Base-by-base conservation (phyloP, 2,329 filamentous ascomycete species). In the Aspergillus sp. region DNA sequence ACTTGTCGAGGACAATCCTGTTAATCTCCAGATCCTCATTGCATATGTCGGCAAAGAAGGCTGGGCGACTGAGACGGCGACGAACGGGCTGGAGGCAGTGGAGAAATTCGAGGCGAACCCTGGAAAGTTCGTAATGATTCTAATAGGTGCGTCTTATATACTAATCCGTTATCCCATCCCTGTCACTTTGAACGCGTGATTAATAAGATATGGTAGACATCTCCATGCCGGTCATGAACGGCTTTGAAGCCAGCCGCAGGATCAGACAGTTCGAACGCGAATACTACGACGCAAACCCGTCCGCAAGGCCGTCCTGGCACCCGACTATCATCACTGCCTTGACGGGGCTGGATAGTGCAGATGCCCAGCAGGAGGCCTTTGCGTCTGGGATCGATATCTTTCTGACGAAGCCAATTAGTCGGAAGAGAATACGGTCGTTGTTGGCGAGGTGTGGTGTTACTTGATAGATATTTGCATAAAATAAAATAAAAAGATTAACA, bases 211-310 rank as follows among this genome's bases (percentile, higher is more conserved):
- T 25, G 5, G 23, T 69, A 62, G 66, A 72, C 52, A 70, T 72
- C n/a, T 70, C 65, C 17, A 73, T 73, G 70, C 71, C 71, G 1
- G 63, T 70, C 7, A 73, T 73, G 70, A 68, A 73, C 52, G 71
- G 70, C 4, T 60, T 72, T 3, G 64, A 62, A 4, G 64, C 69
- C 1, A 69, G 68, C 3, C 64, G 67, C 14, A 52, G 68, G 41
- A 72, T 73, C 47, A 58, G 70, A 14, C 48, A 57, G n/a, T 64
- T 65, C 15, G 70, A 70, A 45, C 58, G 56, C 12, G 35, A 19
- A 3, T 44, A 25, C 55, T 2, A 44, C 52, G 17, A 40, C 54
- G 5, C 31, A 45, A 3, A 59, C 58, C 8, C 57, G 63, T 23
- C 11, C 3, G 17, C 15, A 15, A 7, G 6, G 39, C 15, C 15